Evolutionary conservation across 2,329 filamentous ascomycete species (phyloP).

Genomic region (Xylariomycetidae sp.): DNA sequence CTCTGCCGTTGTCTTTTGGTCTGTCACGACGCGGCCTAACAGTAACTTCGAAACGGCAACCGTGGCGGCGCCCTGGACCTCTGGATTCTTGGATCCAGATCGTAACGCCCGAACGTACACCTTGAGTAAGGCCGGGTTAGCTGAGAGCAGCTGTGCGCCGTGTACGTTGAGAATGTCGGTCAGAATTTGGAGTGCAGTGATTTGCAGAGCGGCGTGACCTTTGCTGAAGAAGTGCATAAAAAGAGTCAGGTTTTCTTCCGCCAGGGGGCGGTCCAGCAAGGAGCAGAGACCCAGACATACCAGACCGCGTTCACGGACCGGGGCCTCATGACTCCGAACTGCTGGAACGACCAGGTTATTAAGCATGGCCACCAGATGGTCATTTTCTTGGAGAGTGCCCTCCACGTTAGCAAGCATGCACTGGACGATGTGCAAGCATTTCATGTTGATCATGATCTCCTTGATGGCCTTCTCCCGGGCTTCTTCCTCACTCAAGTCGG

Average conservation of each 20-base stretch:
- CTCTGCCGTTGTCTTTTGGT: conserved; percentile 61
- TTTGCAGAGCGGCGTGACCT: conserved; percentile 83
- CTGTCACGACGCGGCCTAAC: conserved; percentile 71
- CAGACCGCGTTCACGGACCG: conserved; percentile 85
- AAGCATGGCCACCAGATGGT: conserved; percentile 91
- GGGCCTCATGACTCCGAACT: conserved; percentile 86
- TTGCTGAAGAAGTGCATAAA: conserved; percentile 97
- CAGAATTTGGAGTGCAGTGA: conserved; percentile 85
- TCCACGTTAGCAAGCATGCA: conserved; percentile 95
- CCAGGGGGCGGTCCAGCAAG: conserved; percentile 84
- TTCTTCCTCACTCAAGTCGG: conserved; percentile 57
- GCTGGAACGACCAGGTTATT: conserved; percentile 96
- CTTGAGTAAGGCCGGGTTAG: conserved; percentile 69
- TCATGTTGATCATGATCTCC: conserved; percentile 96
- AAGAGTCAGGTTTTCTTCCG: conserved; percentile 83
- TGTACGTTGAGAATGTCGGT: conserved; percentile 91
- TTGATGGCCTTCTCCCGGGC: conserved; percentile 71
- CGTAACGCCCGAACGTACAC: conserved; percentile 81
- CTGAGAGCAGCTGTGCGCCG: conserved; percentile 68
- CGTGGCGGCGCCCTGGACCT: conserved; percentile 77
- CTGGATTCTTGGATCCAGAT: conserved; percentile 61
- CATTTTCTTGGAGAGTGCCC: conserved; percentile 82
- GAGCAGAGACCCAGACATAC: conserved; percentile 88
- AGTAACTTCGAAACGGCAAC: conserved; percentile 82
- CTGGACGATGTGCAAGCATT: conserved; percentile 94